Base-by-base conservation (phyloP, 768 basidiomycete species). In the Cyclocybe cylindracea region DNA sequence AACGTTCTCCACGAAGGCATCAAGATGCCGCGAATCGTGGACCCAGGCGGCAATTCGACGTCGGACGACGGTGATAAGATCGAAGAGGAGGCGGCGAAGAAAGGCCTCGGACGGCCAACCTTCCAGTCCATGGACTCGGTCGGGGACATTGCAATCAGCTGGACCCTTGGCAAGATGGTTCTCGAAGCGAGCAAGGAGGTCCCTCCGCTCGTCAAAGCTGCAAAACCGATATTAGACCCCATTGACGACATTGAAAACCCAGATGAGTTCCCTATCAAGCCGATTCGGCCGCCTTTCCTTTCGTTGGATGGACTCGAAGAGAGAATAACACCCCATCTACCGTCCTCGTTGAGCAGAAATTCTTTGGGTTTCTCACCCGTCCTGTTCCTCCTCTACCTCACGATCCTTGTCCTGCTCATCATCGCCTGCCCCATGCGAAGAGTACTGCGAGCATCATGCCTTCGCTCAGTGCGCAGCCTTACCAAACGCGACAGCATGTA, bases 91-190 rank as follows among this genome's bases (percentile, higher is more conserved):
- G 95, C 95, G 8, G 78, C 79, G 54, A 79, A 78, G 68, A 97
- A 97, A 67, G 91, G 92, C 13, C 77, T 98, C 31, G 86, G 89
- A 44, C 69, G 79, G 53, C 89, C 92, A 7, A 75, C 82, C n/a
- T 98, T 99, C 71, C 97, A 98, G 70, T 91, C 88, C 37, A 74
- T 95, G 70, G 93, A 98, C 66, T 82, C 85, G n/a, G 89, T 99
- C 31, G 87, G 85, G 34, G 91, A 90, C 62, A 92, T 96, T 36
- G 93, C 94, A 39, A 93, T 99, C 62, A 93, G 85, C 61, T 99
- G 97, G 97, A 98, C 97, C 4, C 78, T 98, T 33, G 97, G 97
- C 24, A 98, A 98, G 69, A 98, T 98, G 95, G 96, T 98, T 0
- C 79, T 98, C 24, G 96, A 98, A 70, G 97, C 97, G 24, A 94